Evolutionary conservation across 768 basidiomycete species (phyloP), one percentile per base, ranked within the genome.

Genomic region (Macrolepiota albuminosa): DNA sequence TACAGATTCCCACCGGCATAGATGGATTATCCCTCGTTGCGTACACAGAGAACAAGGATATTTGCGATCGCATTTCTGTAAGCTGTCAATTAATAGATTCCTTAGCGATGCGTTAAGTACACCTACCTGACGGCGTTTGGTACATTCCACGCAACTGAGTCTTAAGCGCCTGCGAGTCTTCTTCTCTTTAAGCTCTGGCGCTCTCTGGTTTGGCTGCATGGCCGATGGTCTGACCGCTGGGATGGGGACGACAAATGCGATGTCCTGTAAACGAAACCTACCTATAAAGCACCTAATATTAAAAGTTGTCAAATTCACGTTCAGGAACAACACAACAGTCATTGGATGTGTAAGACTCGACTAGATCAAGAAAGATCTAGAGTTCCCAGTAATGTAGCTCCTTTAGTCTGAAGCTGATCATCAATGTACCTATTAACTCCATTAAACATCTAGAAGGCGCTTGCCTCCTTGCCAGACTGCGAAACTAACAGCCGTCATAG

Each of bases 401-500:
- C 56, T 45, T 60, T 56, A 45, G 53, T n/a, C 33, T 56, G 21
- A 59, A 43, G 29, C 24, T 59, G 54, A 60, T 64, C 53, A 64
- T 66, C 63, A 61, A 54, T 59, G 58, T 58, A 54, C 59, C 18
- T 54, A 60, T 57, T 54, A 64, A 61, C 59, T 59, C 62, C 62
- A 52, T 67, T 72, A 79, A 58, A 78, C 77, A 67, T 75, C 68
- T 49, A 80, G 72, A 26, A 87, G 52, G 49, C 85, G 75, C 75
- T 91, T 91, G 68, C 84, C 80, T 61, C 84, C 77, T 71, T 95
- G 90, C 95, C 95, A 97, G n/a, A 88, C 89, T 10, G 92, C 80
- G 67, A 88, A 96, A 71, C 89, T 91, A 58, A 96, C 88, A 59
- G 94, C 93, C 26, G 88, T 96, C 95, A 98, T 96, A 13, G 96